A percentile compares a stretch with the other conserved stretches of the same genome.
Evolutionary conservation across 176 grass and related monocot genomes (phyloP).

Genomic region (Leersia perrieri): DNA sequence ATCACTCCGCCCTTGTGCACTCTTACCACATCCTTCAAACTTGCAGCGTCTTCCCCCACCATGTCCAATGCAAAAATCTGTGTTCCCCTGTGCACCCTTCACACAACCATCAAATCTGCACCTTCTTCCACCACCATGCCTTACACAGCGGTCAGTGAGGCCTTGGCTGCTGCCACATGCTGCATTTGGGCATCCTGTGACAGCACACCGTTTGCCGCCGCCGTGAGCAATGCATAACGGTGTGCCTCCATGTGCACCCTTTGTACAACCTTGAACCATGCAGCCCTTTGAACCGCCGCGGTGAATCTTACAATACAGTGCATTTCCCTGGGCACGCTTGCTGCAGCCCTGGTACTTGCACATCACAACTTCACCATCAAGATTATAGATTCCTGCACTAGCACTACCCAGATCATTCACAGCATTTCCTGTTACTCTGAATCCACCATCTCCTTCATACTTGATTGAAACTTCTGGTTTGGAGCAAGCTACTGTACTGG

Average conservation of each 20-base stretch:
- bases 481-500: constrained; percentile 9
- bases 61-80: constrained; percentile 44
- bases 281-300: constrained; percentile 27
- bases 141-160: constrained; percentile 33
- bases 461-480: constrained; percentile 24
- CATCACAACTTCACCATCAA: constrained; percentile 15
- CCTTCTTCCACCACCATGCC: constrained; percentile 47
- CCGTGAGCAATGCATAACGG: constrained; percentile 47
- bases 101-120: constrained; percentile 34
- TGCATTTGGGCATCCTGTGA: constrained; percentile 37
- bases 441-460: constrained; percentile 20
- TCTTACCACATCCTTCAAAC: constrained; percentile 44
- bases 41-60: constrained; percentile 49
- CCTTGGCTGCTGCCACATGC: constrained; percentile 52
- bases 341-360: constrained; percentile 38
- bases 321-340: constrained; percentile 26
- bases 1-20: constrained; percentile 45
- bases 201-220: constrained; percentile 41
- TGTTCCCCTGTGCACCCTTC: constrained; percentile 48
- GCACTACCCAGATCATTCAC: neutral
- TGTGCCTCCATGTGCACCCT: constrained; percentile 51
- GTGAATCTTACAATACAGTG: constrained; percentile 38
- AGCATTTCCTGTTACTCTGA: constrained; percentile 24
- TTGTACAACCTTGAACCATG: constrained; percentile 37
- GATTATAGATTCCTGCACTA: neutral